Evolutionary conservation across 768 basidiomycete genomes (phyloP), one percentile per base, ranked within the genome.

Genomic region (Tremella fuciformis): DNA sequence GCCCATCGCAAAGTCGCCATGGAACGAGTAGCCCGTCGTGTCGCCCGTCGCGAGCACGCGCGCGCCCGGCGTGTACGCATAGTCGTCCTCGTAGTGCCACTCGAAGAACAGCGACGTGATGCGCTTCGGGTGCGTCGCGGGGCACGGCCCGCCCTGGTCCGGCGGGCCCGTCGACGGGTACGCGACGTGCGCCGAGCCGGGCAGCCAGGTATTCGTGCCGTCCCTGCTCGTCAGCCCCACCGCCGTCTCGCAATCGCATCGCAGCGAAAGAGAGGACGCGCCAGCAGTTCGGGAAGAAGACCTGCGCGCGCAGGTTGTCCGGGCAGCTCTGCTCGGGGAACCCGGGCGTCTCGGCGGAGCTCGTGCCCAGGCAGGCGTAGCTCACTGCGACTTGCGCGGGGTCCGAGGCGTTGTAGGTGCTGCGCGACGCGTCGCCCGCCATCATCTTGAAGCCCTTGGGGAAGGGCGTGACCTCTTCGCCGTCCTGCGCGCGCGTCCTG

Each of bases 21-120:
- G 22, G 25, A 18, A 58, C 48, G 73, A 69, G 53, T 65, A 73
- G 53, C 74, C 76, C 42, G 70, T 70, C 9, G 74, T 76, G 46
- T 76, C 59, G 9, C 59, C 59, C 9, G 52, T 61, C 13, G 59
- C 54, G n/a, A 46, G 22, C 42, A 18, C 42, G 22, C 42, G 42
- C 6, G 42, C 42, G 6, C 42, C 42, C n/a, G 42, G 42, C 6
- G n/a, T 22, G 22, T 46, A 46, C 6, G n/a, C 15, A 15, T 6
- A 46, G 42, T 46, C 42, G 42, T 46, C 42, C 15, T 46, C 42
- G 42, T 46, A 46, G 22, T 46, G 42, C 42, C 42, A 46, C 16
- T 46, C 42, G 22, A 18, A 46, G 42, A 46, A 46, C 6, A 46
- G 34, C 3, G 44, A 46, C 18, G 57, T 55, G 40, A 66, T 50